Evolutionary conservation across 2,329 filamentous ascomycete genomes (phyloP).

Genomic region (Elsinoe arachidis): DNA sequence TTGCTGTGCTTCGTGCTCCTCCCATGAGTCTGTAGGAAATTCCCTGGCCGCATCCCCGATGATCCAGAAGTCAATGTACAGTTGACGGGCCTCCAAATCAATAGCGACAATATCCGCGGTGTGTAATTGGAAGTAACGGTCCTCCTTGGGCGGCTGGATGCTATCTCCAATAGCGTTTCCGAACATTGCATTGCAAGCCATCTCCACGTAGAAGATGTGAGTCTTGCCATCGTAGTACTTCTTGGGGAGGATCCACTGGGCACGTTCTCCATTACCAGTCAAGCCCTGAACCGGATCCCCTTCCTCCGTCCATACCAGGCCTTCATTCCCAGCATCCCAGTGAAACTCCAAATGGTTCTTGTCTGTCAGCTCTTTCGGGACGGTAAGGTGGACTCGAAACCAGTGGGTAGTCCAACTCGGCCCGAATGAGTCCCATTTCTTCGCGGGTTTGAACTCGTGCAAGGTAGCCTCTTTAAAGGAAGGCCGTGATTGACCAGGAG

Average conservation of each 20-base stretch:
- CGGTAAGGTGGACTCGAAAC: conserved; percentile 76
- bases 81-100: conserved; percentile 71
- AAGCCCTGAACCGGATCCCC: conserved; percentile 87
- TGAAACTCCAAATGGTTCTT: conserved; percentile 87
- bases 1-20: conserved; percentile 77
- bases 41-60: conserved; percentile 86
- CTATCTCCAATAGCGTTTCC: conserved; percentile 80
- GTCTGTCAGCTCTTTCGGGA: conserved; percentile 62
- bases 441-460: conserved; percentile 60
- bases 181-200: conserved; percentile 99
- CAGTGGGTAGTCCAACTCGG: conserved; percentile 97
- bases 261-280: conserved; percentile 78
- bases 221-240: conserved; percentile 74
- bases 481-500: conserved; percentile 68
- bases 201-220: conserved; percentile 90
- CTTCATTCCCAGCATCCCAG: conserved; percentile 93
- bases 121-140: conserved; percentile 67
- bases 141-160: conserved; percentile 81
- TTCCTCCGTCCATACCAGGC: conserved; percentile 83
- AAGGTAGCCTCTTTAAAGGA: conserved; percentile 74
- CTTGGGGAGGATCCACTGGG: conserved; percentile 84
- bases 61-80: conserved; percentile 93
- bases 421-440: conserved; percentile 72
- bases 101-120: conserved; percentile 82
- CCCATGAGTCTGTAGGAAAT: conserved; percentile 79